Evolutionary conservation across 164 flowering plant species (phyloP).

Genomic region (Pachysandra terminalis): DNA sequence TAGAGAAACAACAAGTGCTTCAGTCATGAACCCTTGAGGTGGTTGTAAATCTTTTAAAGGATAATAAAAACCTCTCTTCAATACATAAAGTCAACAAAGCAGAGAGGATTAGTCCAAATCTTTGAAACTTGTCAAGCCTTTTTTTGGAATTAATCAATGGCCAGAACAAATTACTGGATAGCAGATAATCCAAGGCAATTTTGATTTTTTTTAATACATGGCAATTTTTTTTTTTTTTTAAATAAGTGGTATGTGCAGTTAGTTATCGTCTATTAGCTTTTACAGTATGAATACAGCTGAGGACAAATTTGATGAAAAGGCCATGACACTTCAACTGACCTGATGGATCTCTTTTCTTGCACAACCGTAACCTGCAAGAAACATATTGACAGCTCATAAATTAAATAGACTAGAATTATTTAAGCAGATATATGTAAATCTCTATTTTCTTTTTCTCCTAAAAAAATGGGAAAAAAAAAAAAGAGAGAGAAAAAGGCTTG

Average conservation of each 20-base stretch:
- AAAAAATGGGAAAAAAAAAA: background rate
- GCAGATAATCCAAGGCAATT: no score
- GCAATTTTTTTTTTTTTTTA: no score
- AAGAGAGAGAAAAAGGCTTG: background rate
- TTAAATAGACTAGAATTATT: background rate
- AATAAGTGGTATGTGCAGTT: no score
- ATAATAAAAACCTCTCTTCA: background rate
- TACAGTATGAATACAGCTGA: background rate
- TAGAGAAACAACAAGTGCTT: background rate
- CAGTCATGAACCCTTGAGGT: background rate
- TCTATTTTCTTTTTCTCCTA: background rate
- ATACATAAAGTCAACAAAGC: background rate
- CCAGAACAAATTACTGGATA: no score
- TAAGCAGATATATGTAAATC: background rate
- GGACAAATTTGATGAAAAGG: no score
- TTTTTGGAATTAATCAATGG: no score
- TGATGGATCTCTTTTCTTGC: conserved; percentile 93
- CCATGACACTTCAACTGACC: conserved; percentile 39
- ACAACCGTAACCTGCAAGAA: conserved; percentile 67
- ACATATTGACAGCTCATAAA: background rate
- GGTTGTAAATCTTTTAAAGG: background rate
- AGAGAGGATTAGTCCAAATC: no score
- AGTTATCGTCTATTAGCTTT: no score
- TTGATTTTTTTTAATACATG: no score
- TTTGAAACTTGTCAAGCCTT: no score